Base-by-base conservation (phyloP, 805 yeast species). In the Debaryomyces tyrocola region DNA sequence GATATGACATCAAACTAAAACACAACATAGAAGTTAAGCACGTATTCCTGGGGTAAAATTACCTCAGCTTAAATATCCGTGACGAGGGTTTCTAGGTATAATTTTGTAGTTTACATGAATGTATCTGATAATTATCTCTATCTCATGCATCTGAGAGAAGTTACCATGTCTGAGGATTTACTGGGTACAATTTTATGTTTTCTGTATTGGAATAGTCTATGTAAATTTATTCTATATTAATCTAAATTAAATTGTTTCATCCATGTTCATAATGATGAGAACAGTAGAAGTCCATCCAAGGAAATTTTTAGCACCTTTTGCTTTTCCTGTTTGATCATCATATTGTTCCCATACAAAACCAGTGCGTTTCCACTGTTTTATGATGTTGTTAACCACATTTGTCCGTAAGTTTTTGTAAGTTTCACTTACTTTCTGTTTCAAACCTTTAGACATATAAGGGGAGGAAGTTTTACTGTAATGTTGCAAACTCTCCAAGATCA, bases 331-430 rank as follows among this genome's bases (percentile, higher is more conserved):
- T 11, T 56, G 60, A 51, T 89, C 92, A 53, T 87, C 84, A 63
- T 94, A 94, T 60, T 90, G 92, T 59, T 94, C 99, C 86, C 90
- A 92, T 5, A 88, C 89, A 59, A 77, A 87, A 0, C 96, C 96
- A 0, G 95, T 85, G 27, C 67, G 60, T 46, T 75, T 56, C 87
- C 95, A 90, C 56, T 87, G 80, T n/a, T 73, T 60, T 59, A 73
- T 80, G 4, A 89, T 80, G 53, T 87, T 94, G 15, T 71, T 57
- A 8, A 91, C 88, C 40, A 92, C 59, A 54, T 87, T 89, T 10
- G 56, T 48, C 53, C 96, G 78, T 46, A 94, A 74, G 17, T 75
- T 65, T 4, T 64, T 53, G 65, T 90, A 94, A 1, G 83, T 55
- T 4, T 43, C 41, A 3, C 48, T 43, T 6, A 66, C 33, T 40